Base-by-base conservation (phyloP, 192 early-diverging fungal species). In the Coemansia sp. region DNA sequence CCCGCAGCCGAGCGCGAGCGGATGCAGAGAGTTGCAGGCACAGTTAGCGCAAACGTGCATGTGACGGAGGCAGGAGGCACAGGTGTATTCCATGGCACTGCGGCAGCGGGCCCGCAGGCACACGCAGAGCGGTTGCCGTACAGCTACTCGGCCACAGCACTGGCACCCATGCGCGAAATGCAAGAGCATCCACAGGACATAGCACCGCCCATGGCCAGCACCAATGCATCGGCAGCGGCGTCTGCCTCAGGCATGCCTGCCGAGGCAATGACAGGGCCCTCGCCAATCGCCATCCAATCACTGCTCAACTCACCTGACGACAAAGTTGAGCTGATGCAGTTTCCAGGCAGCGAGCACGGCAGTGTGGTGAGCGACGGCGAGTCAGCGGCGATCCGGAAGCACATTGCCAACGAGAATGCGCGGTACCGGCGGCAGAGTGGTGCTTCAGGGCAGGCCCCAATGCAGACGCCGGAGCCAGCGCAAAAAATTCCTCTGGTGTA, bases 341-440 rank as follows among this genome's bases (percentile, higher is more conserved):
- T 31, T 22, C 37, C 50, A n/a, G 31, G 21, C 22, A 27, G 62
- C 62, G 49, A 61, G 57, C 62, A 71, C 39, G 23, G 25, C 25
- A 53, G 51, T 11, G 31, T 19, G 27, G 19, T 39, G 45, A 14
- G 60, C 53, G 59, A 60, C 59, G 8, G 48, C 16, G 60, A 47
- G 10, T 43, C 65, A 9, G 59, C 68, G 14, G 68, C 76, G 11
- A 69, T 80, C 9, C 68, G 61, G 58, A 64, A 74, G 47, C 72
- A 74, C 49, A 74, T 80, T 31, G 77, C 68, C 39, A 80, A 80
- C 16, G 77, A 80, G 49, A 80, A 80, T 12, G 77, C 71, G 26
- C 77, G 77, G 57, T 72, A 65, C 50, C 77, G 65, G 52, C 68
- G 64, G 61, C 65, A 74, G 48, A 74, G 77, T 59, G 50, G 31